Percentiles rank a stretch among this genome's conserved stretches.
Conservation (phyloP, 805 yeast species). For the Hanseniaspora meyeri region DNA sequence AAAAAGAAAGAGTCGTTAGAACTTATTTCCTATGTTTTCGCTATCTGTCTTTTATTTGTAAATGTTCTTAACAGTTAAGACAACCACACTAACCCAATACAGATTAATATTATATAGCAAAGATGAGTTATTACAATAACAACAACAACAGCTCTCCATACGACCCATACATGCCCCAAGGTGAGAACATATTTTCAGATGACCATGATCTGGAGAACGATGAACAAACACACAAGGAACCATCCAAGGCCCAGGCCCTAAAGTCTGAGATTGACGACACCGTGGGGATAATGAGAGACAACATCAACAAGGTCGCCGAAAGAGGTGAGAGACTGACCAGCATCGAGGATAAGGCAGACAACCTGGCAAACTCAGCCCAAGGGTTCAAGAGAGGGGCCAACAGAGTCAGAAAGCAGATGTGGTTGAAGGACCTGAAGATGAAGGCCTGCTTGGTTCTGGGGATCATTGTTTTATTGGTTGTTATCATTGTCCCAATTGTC, state of each 20-base stretch:
- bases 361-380: constrained; percentile 80
- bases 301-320: constrained; percentile 89
- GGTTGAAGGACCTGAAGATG: constrained; percentile 98
- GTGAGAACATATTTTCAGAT: constrained; percentile 25
- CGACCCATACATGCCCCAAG: constrained; percentile 71
- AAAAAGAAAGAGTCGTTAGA: no score
- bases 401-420: constrained; percentile 94
- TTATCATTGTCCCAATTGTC: constrained; percentile 83
- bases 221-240: constrained; percentile 18
- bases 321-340: constrained; percentile 85
- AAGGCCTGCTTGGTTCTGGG: constrained; percentile 76
- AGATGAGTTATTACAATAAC: constrained; percentile 7
- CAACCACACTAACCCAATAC: no score
- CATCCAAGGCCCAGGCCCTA: constrained; percentile 61
- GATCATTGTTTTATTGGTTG: constrained; percentile 69
- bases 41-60: no score
- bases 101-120: neutral
- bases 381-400: constrained; percentile 95
- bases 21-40: no score
- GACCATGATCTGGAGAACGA: constrained; percentile 8
- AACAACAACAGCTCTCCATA: constrained; percentile 69
- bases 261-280: constrained; percentile 90
- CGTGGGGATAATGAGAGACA: constrained; percentile 94
- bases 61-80: no score
- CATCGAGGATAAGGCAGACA: constrained; percentile 85